A percentile compares a stretch with the other conserved stretches of the same genome.
These are phyloP conservation scores for Chlorella vulgaris DNA, from an alignment of 139 green algal genomes.

Conservation along the genomic window DNA sequence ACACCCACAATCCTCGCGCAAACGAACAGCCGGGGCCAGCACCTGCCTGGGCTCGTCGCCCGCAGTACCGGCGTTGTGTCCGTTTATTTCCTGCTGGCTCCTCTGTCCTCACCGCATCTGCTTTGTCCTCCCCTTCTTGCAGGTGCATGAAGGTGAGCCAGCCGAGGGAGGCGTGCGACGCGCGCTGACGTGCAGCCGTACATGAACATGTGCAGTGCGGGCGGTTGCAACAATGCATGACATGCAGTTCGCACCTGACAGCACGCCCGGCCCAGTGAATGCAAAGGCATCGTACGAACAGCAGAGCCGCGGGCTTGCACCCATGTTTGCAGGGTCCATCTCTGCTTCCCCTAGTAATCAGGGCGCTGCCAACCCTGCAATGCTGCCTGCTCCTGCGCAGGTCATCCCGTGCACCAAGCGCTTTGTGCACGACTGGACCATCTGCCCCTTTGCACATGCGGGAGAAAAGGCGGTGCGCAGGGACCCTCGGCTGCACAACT, in stretches of 20 bases:
- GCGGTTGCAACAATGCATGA: no score
- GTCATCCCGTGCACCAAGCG: slow-evolving; percentile 79
- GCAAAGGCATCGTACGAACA: no score
- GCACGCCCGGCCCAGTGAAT: no score
- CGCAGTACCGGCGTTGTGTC: neutral
- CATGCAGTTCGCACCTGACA: no score
- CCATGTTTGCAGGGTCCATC: neutral
- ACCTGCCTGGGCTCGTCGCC: neutral
- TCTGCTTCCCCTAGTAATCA: neutral
- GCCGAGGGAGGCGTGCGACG: neutral
- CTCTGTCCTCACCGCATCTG: neutral
- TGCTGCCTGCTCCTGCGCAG: slow-evolving; percentile 31
- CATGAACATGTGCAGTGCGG: no score
- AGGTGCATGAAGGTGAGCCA: slow-evolving; percentile 50
- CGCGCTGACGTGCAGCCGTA: neutral
- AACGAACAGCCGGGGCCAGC: no score
- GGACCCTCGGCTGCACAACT: slow-evolving; percentile 81
- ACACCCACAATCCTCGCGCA: no score
- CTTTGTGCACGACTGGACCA: slow-evolving; percentile 72
- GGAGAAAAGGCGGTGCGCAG: slow-evolving; percentile 81
- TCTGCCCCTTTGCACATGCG: slow-evolving; percentile 50
- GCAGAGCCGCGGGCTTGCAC: no score
- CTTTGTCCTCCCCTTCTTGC: neutral
- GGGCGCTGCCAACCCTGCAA: neutral
- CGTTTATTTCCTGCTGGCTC: neutral